These are phyloP conservation scores for Cerrena zonata DNA, from an alignment of 1,284 basidiomycete species.

Conservation along the genomic window DNA sequence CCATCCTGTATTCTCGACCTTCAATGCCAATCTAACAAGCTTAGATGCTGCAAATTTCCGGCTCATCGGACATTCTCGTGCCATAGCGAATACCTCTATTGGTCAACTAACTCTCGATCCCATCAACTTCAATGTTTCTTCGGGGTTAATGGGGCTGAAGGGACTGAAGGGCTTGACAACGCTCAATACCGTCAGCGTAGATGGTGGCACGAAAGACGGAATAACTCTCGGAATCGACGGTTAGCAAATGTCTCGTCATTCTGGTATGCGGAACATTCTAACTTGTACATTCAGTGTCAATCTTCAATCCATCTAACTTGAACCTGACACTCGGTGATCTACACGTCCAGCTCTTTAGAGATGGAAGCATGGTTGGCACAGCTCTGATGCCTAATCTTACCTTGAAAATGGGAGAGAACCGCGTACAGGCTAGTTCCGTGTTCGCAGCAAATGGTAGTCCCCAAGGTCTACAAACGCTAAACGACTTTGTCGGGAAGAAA, in stretches of 20 bases:
- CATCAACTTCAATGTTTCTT: conserved; percentile 73
- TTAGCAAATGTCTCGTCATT: background rate
- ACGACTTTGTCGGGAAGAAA: conserved; percentile 66
- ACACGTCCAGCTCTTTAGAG: conserved; percentile 49
- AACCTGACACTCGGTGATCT: conserved; percentile 53
- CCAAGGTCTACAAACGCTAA: conserved; percentile 59
- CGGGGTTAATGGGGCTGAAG: conserved; percentile 56
- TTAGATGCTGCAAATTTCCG: conserved; percentile 29
- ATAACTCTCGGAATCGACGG: conserved; percentile 56
- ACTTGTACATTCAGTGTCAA: conserved; percentile 30
- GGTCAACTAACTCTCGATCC: conserved; percentile 67
- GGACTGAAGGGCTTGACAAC: conserved; percentile 56
- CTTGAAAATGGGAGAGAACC: conserved; percentile 55
- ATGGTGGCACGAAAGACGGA: conserved; percentile 60
- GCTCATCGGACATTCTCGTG: conserved; percentile 59
- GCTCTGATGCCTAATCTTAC: conserved; percentile 55
- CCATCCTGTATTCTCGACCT: conserved; percentile 49
- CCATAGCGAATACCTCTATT: conserved; percentile 63
- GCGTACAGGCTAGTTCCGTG: conserved; percentile 39
- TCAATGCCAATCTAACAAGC: conserved; percentile 29
- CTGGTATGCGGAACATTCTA: background rate
- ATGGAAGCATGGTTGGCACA: conserved; percentile 50
- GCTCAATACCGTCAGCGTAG: conserved; percentile 64
- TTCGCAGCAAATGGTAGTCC: conserved; percentile 60
- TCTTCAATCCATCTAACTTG: conserved; percentile 72